Percentiles rank a stretch among this genome's conserved stretches.
phyloP scores from a whole-genome alignment of 495 filamentous ascomycete genomes.

The Penicillium nucicola region DNA sequence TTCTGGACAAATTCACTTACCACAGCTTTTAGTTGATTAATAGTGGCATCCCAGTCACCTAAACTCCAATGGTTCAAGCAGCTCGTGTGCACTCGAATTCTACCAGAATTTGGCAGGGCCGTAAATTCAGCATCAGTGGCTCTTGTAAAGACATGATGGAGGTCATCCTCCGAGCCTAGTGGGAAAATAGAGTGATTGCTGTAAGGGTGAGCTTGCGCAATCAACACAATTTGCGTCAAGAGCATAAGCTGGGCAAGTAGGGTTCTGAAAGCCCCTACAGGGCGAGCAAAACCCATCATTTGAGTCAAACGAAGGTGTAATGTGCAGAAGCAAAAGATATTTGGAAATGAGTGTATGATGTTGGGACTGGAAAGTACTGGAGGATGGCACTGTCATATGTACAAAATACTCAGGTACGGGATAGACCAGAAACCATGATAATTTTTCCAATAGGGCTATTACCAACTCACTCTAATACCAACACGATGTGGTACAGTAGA shows the following conservation, averaged over 20 bases:
- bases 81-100: not conserved
- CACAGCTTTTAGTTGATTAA: not conserved
- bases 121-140: not conserved
- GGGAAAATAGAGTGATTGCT: not conserved
- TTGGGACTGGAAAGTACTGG: not conserved
- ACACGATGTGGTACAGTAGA: not conserved
- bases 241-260: not conserved
- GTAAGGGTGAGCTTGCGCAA: not conserved
- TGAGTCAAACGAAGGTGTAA: not conserved
- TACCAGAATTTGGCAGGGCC: slow-evolving; percentile 1
- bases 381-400: not conserved
- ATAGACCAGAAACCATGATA: not conserved
- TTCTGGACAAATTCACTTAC: slow-evolving; percentile 1
- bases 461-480: not conserved
- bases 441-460: not conserved
- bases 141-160: not conserved
- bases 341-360: slow-evolving; percentile 1
- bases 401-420: not conserved
- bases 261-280: not conserved
- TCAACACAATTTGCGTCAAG: not conserved
- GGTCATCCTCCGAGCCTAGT: not conserved
- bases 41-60: not conserved
- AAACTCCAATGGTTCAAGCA: not conserved
- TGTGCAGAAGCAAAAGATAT: not conserved
- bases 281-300: slow-evolving; percentile 1